Evolutionary conservation across 768 basidiomycete species (phyloP).

Genomic region (Erythrobasidium yunnanense): DNA sequence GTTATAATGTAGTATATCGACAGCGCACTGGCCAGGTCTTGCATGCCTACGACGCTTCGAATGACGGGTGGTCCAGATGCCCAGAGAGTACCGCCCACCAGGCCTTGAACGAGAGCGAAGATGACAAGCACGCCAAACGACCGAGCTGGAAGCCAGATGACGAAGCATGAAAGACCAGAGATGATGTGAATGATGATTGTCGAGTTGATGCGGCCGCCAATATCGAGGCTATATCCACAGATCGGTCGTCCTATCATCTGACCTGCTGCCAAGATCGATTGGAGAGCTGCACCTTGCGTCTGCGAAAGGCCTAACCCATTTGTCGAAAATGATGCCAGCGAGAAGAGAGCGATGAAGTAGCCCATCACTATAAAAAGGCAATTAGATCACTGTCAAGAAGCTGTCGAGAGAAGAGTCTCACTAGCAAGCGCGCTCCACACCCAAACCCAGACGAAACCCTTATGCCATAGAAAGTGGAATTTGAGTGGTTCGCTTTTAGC

Average conservation of each 20-base stretch:
- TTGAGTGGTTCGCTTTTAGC: constrained; percentile 38
- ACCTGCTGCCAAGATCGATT: constrained; percentile 41
- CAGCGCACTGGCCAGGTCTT: not conserved
- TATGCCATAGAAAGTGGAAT: constrained; percentile 37
- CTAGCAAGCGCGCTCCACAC: constrained; percentile 38
- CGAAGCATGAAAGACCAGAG: constrained; percentile 38
- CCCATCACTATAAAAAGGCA: constrained; percentile 29
- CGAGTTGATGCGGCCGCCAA: constrained; percentile 40
- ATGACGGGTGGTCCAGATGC: not conserved
- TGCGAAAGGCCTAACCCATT: constrained; percentile 27
- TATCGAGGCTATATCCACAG: constrained; percentile 39
- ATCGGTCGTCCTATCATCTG: constrained; percentile 41
- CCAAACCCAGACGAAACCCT: constrained; percentile 39
- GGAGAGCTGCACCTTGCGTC: constrained; percentile 40
- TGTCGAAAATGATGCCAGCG: constrained; percentile 5
- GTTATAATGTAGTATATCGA: constrained; percentile 60
- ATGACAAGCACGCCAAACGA: constrained; percentile 40
- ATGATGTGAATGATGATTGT: constrained; percentile 39
- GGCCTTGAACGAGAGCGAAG: constrained; percentile 36
- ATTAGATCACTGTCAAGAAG: not conserved
- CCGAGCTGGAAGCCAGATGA: constrained; percentile 40
- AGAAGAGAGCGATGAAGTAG: constrained; percentile 40
- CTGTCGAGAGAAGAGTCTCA: no score
- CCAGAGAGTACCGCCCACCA: not conserved
- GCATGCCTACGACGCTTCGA: constrained; percentile 1